phyloP scores from a whole-genome alignment of 495 filamentous ascomycete genomes.

The Tuber magnatum region DNA sequence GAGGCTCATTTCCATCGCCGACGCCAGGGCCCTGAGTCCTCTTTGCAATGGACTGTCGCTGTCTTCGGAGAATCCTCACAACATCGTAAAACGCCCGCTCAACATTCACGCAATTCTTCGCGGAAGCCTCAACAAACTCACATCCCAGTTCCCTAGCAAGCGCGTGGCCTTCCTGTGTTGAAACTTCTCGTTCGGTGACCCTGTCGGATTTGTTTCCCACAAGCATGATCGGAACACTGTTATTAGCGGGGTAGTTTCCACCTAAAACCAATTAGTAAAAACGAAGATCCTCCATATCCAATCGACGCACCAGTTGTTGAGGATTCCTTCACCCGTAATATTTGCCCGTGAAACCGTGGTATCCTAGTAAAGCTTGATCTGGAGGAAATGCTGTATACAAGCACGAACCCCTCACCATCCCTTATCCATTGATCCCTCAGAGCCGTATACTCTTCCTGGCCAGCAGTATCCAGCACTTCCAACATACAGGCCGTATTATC shows the following conservation, averaged over 20 bases:
- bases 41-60: slow-evolving; percentile 52
- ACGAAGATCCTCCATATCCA: slow-evolving; percentile 49
- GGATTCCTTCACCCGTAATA: slow-evolving; percentile 93
- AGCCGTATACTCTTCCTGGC: slow-evolving; percentile 98
- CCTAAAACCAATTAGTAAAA: slow-evolving; percentile 58
- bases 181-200: slow-evolving; percentile 90
- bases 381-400: slow-evolving; percentile 97
- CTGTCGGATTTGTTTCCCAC: slow-evolving; percentile 98
- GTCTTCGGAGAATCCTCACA: slow-evolving; percentile 76
- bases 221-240: slow-evolving; percentile 79
- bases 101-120: slow-evolving; percentile 99
- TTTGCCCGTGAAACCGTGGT: slow-evolving; percentile 90
- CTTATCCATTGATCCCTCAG: slow-evolving; percentile 97
- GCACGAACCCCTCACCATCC: slow-evolving; percentile 92
- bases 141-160: slow-evolving; percentile 87
- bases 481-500: slow-evolving; percentile 96
- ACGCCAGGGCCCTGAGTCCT: slow-evolving; percentile 31
- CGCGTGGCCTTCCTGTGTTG: slow-evolving; percentile 89
- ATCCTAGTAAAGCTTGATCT: slow-evolving; percentile 91
- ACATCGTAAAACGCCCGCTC: slow-evolving; percentile 99
- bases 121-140: slow-evolving; percentile 95
- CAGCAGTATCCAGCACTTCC: slow-evolving; percentile 94
- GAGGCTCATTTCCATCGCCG: slow-evolving; percentile 25
- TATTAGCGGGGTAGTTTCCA: slow-evolving; percentile 49
- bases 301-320: slow-evolving; percentile 63